phyloP scores from a whole-genome alignment of 148 eudicot species.

The Chenopodium berlandieri region DNA sequence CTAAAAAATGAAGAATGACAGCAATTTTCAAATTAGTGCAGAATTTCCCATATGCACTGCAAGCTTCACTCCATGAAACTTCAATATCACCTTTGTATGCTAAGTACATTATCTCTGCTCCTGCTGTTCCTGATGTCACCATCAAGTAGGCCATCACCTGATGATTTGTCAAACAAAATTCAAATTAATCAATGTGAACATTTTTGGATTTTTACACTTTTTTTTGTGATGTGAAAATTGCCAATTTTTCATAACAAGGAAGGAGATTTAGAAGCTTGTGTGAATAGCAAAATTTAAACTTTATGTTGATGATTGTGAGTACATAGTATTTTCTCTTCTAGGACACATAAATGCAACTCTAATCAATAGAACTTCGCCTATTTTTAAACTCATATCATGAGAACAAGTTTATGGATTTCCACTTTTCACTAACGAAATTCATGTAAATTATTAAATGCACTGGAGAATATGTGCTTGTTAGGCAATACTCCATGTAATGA shows the following conservation, averaged over 20 bases:
- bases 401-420: too few species aligned
- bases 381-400: too few species aligned
- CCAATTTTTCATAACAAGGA: background rate
- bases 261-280: background rate
- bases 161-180: background rate
- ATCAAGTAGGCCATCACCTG: slow-evolving; percentile 80
- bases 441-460: background rate
- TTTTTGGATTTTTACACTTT: background rate
- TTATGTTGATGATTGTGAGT: background rate
- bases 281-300: background rate
- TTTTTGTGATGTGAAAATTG: background rate
- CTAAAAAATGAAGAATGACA: slow-evolving; percentile 52
- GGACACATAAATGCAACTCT: background rate
- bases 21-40: slow-evolving; percentile 61
- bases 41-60: slow-evolving; percentile 64
- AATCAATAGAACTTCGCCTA: too few species aligned
- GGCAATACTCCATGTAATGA: too few species aligned
- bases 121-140: slow-evolving; percentile 74
- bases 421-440: too few species aligned
- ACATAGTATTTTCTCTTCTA: background rate
- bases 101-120: slow-evolving; percentile 59
- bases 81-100: slow-evolving; percentile 59
- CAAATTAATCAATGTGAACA: background rate
- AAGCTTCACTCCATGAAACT: slow-evolving; percentile 90
- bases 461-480: background rate